Conservation (phyloP, 306 rosid species). For the Castanea crenata region DNA sequence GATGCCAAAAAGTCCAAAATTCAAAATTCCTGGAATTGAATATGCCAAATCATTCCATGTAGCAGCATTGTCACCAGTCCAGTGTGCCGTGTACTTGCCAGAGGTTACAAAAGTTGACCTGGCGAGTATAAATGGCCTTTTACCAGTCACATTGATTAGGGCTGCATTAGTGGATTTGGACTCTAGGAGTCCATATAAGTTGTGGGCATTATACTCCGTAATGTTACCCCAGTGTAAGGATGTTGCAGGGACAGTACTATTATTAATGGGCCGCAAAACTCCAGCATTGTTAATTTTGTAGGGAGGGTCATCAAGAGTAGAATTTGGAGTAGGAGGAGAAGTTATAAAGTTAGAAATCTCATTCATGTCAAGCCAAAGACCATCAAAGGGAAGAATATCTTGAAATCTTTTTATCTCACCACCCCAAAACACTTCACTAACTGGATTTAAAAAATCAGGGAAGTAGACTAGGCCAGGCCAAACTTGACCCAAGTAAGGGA, state of each 20-base stretch:
- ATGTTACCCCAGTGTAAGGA: constrained; percentile 58
- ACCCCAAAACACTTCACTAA: constrained; percentile 49
- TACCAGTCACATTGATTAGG: constrained; percentile 52
- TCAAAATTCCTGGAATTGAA: constrained; percentile 64
- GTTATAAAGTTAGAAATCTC: constrained; percentile 72
- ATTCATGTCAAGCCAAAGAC: constrained; percentile 92
- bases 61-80: constrained; percentile 95
- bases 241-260: constrained; percentile 58
- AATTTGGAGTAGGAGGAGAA: constrained; percentile 45
- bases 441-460: constrained; percentile 80
- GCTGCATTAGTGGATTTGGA: constrained; percentile 63
- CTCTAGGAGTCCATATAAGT: constrained; percentile 71
- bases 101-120: constrained; percentile 91
- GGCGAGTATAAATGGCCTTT: constrained; percentile 77
- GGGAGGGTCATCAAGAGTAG: constrained; percentile 77
- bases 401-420: constrained; percentile 64
- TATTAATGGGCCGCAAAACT: constrained; percentile 37
- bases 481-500: constrained; percentile 68
- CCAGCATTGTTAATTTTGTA: constrained; percentile 60
- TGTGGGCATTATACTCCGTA: constrained; percentile 78
- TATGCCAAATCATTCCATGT: constrained; percentile 81
- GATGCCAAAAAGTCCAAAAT: constrained; percentile 76
- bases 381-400: constrained; percentile 63
- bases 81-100: constrained; percentile 85
- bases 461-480: constrained; percentile 89